A percentile compares a stretch with the other conserved stretches of the same genome.
Conservation (phyloP, 2,329 filamentous ascomycete species). For the Trichoderma atrobrunneum region DNA sequence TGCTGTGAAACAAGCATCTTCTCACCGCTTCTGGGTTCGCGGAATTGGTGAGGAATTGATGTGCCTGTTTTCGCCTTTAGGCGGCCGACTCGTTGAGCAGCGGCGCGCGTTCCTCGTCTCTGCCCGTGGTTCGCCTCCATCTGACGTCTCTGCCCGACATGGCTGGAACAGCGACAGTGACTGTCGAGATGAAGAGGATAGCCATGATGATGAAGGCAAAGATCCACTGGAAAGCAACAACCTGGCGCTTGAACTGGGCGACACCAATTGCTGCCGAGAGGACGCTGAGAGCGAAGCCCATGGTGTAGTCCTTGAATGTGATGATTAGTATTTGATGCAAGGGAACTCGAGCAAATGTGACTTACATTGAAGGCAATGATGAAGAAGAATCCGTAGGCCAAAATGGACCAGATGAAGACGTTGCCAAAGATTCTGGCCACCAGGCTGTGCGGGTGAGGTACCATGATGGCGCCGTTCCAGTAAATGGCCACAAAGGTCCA, state of each 20-base stretch:
- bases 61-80: neutral
- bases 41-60: neutral
- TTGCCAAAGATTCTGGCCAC: conserved; percentile 80
- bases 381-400: conserved; percentile 75
- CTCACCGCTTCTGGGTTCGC: neutral
- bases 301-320: conserved; percentile 59
- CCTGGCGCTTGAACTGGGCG: conserved; percentile 68
- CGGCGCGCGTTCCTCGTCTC: conserved; percentile 59
- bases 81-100: conserved; percentile 50
- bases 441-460: conserved; percentile 63
- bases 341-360: neutral
- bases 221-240: conserved; percentile 85
- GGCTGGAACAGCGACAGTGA: conserved; percentile 62
- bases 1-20: conserved; percentile 1
- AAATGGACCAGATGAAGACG: conserved; percentile 80
- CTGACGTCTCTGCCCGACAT: conserved; percentile 57
- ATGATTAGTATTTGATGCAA: neutral
- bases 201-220: conserved; percentile 84
- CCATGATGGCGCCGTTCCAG: conserved; percentile 83
- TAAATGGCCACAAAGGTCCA: conserved; percentile 86
- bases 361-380: conserved; percentile 67
- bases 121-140: conserved; percentile 43
- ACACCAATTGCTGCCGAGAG: conserved; percentile 73
- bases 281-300: conserved; percentile 75
- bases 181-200: conserved; percentile 66